Percentiles rank a stretch among this genome's conserved stretches.
Conservation (phyloP, 371 early-diverging fungal genomes). For the Phascolomyces articulosus region DNA sequence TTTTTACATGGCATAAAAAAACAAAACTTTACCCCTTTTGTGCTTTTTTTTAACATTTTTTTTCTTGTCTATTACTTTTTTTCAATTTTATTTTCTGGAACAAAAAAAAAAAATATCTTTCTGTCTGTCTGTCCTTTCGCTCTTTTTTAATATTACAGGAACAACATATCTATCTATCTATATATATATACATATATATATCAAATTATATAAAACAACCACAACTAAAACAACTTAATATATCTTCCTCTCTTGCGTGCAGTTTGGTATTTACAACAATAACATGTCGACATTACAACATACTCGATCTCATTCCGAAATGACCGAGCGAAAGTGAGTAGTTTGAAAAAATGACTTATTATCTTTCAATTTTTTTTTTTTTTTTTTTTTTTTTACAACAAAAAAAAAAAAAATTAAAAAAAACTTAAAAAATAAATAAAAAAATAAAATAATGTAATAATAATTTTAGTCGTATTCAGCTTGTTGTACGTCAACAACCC, state of each 20-base stretch:
- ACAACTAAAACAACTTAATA: too few species aligned
- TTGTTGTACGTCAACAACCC: slow-evolving; percentile 57
- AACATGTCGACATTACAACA: slow-evolving; percentile 21
- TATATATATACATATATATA: slow-evolving; percentile 9
- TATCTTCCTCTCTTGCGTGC: neutral
- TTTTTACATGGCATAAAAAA: slow-evolving; percentile 7
- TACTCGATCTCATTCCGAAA: slow-evolving; percentile 17
- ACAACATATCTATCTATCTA: neutral
- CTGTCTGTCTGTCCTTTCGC: too few species aligned
- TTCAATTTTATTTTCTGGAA: neutral
- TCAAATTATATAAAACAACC: too few species aligned
- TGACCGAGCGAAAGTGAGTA: slow-evolving; percentile 20
- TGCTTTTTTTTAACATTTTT: neutral
- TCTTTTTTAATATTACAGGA: too few species aligned
- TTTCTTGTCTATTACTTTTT: neutral
- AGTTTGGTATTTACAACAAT: too few species aligned
- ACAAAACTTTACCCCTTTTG: too few species aligned
- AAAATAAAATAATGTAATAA: neutral
- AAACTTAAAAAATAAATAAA: too few species aligned
- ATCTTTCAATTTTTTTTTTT: neutral
- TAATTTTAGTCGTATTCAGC: slow-evolving; percentile 9
- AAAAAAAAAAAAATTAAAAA: neutral
- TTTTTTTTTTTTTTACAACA: neutral
- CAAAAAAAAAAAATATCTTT: neutral
- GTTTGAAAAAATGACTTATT: too few species aligned